Evolutionary conservation across 371 early-diverging fungal genomes (phyloP), one percentile per base, ranked within the genome.

Genomic region (Mortierella sp.): DNA sequence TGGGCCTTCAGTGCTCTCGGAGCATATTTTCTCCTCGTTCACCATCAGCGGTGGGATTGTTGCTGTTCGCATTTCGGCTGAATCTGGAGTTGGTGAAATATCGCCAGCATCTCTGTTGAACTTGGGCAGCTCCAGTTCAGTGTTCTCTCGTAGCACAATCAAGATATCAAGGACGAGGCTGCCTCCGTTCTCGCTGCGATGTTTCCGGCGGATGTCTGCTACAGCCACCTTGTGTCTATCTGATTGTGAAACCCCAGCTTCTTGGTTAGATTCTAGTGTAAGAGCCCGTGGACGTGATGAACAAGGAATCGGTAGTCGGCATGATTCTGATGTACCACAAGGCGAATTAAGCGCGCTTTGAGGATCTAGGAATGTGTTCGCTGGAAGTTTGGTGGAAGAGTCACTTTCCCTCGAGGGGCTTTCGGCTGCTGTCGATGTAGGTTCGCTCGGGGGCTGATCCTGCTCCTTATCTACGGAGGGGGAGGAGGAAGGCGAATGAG

Each of bases 231-330:
- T 23, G 41, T 42, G 34, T 12, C 14, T 17, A n/a, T 30, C 4
- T 11, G 37, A 14, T 14, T 34, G 23, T 0, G 56, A 24, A 17
- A 21, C 34, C 21, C 47, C 46, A 41, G 24, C 42, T 12, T 63
- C 58, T 8, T 30, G 58, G 42, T 34, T 37, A 27, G 28, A 46
- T 30, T 64, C 65, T 14, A 58, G 23, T 12, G 50, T 49, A n/a
- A 58, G 59, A 44, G 71, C 64, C 59, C 64, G 57, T 28, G 71
- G 64, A 24, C 60, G 64, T 15, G 59, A 31, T 64, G 60, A 49
- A 19, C n/a, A n/a, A n/a, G 44, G 39, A 26, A 42, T 17, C 32
- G 32, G 15, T 17, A 32, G 9, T 17, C 11, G 56, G 19, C 6
- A 31, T 12, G 44, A 15, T 6, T n/a, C 23, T n/a, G 52, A 34